These are phyloP conservation scores for Pachyrhizus erosus DNA, from an alignment of 306 rosid genomes.

Conservation along the genomic window DNA sequence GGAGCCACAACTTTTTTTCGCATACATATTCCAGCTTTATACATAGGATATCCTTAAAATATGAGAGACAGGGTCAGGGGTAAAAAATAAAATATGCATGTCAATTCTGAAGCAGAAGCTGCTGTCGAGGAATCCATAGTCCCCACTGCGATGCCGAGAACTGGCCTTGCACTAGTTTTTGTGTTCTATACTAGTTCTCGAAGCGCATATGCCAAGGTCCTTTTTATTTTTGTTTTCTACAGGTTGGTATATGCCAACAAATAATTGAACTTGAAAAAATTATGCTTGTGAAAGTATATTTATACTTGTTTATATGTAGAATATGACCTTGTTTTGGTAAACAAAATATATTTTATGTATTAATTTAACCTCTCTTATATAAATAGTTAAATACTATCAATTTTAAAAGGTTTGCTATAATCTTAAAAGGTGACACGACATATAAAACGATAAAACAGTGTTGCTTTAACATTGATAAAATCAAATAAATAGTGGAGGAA, in stretches of 20 bases:
- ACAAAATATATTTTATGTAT: not conserved
- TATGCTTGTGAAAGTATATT: not conserved
- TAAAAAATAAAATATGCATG: not conserved
- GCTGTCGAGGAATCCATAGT: slow-evolving; percentile 48
- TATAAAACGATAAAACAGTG: not conserved
- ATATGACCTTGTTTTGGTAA: not conserved
- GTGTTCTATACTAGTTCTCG: slow-evolving; percentile 9
- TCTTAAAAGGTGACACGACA: not conserved
- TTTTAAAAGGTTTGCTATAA: not conserved
- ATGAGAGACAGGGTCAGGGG: slow-evolving; percentile 3
- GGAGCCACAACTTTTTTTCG: slow-evolving; percentile 22
- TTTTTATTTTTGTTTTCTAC: not conserved
- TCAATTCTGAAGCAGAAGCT: slow-evolving; percentile 32
- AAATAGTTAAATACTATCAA: not conserved
- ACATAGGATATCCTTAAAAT: slow-evolving; percentile 43
- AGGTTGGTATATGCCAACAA: slow-evolving; percentile 41
- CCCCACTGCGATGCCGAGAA: slow-evolving; percentile 58
- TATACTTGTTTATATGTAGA: not conserved
- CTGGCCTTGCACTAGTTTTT: slow-evolving; percentile 47
- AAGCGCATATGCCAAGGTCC: slow-evolving; percentile 47
- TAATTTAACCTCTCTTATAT: not conserved
- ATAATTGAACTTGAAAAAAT: slow-evolving; percentile 29
- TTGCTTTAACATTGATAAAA: not conserved
- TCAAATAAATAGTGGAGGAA: not conserved
- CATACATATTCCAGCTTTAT: slow-evolving; percentile 19